phyloP scores from a whole-genome alignment of 2,329 filamentous ascomycete genomes.

The Grosmannia penicillata region DNA sequence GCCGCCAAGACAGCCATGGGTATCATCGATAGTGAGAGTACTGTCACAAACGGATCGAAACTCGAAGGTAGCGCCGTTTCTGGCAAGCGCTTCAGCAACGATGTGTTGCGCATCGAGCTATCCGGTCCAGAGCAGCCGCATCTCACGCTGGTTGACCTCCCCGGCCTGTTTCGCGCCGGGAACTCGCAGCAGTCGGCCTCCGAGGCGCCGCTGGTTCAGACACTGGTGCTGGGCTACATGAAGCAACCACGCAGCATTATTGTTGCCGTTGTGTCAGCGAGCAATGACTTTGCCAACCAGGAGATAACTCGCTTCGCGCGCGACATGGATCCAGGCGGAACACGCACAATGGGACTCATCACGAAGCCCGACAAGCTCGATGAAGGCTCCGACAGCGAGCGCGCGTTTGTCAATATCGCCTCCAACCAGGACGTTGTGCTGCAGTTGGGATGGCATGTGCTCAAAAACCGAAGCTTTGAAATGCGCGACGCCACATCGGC shows the following conservation, averaged over 20 bases:
- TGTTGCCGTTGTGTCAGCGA: conserved; percentile 41
- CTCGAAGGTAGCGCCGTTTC: not conserved
- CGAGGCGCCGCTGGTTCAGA: conserved; percentile 28
- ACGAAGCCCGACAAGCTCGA: conserved; percentile 37
- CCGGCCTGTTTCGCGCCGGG: conserved; percentile 36
- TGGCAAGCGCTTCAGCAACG: conserved; percentile 24
- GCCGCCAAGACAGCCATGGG: conserved; percentile 33
- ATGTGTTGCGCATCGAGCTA: conserved; percentile 33
- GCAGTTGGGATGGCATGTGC: conserved; percentile 36
- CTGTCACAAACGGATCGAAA: not conserved
- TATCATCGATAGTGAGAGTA: conserved; percentile 13
- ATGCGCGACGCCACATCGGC: conserved; percentile 15
- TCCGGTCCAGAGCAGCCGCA: conserved; percentile 31
- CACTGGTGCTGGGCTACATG: conserved; percentile 42
- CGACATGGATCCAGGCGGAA: conserved; percentile 14
- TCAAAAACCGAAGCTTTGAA: conserved; percentile 30
- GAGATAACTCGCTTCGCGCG: conserved; percentile 35
- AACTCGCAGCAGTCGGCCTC: conserved; percentile 28
- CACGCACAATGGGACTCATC: conserved; percentile 38
- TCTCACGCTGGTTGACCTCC: conserved; percentile 44
- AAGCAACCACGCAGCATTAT: conserved; percentile 40
- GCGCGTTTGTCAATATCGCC: conserved; percentile 24
- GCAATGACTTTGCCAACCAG: conserved; percentile 44
- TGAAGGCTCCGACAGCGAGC: conserved; percentile 23
- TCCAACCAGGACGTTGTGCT: conserved; percentile 31